phyloP scores from a whole-genome alignment of 2,329 filamentous ascomycete genomes.

The Cladobotryum mycophilum region DNA sequence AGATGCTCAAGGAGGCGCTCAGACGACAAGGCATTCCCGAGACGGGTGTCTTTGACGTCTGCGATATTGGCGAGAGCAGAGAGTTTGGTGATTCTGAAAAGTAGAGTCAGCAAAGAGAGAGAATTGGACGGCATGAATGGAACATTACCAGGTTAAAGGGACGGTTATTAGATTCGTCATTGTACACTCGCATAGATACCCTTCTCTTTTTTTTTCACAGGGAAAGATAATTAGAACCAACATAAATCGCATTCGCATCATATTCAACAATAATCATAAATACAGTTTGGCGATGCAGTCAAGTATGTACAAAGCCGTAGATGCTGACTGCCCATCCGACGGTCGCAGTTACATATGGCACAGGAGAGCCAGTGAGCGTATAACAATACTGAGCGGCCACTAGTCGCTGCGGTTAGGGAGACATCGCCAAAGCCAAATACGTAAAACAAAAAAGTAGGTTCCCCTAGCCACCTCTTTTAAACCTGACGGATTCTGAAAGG shows the following conservation, averaged over 20 bases:
- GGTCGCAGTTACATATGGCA: too few relatives aligned
- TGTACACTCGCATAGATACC: neutral
- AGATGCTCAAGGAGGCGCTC: constrained; percentile 65
- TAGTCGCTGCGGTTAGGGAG: too few relatives aligned
- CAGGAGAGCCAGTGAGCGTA: too few relatives aligned
- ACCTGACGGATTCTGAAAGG: constrained; percentile 25
- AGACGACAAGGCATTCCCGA: constrained; percentile 60
- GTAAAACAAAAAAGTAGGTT: neutral
- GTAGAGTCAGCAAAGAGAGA: neutral
- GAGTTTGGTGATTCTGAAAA: constrained; percentile 53
- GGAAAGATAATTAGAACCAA: too few relatives aligned
- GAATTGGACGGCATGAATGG: neutral
- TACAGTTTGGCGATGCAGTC: too few relatives aligned
- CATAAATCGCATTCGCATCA: too few relatives aligned
- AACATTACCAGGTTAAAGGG: too few relatives aligned
- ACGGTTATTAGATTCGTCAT: neutral
- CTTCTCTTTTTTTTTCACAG: neutral
- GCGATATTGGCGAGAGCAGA: constrained; percentile 75
- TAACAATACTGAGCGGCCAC: neutral
- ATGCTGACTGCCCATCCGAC: too few relatives aligned
- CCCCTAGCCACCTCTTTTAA: neutral
- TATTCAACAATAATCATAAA: too few relatives aligned
- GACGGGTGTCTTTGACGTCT: constrained; percentile 71
- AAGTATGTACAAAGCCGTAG: too few relatives aligned
- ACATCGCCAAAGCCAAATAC: neutral